These are phyloP conservation scores for Trapa incisa DNA, from an alignment of 345 rosid species.

Conservation along the genomic window DNA sequence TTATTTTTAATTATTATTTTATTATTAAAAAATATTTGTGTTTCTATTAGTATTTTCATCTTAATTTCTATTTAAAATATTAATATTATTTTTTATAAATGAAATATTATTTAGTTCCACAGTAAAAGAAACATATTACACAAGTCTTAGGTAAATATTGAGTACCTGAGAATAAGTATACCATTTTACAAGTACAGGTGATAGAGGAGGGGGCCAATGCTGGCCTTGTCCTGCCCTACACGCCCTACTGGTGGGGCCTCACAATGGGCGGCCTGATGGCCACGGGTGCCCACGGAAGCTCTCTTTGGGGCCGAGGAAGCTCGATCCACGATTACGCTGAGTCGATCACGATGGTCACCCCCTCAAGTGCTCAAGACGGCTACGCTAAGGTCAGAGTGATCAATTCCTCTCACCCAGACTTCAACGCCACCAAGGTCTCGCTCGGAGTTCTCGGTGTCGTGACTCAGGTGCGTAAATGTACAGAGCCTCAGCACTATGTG, in stretches of 20 bases:
- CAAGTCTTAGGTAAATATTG: too few relatives aligned
- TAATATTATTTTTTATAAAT: too few relatives aligned
- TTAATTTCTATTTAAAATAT: too few relatives aligned
- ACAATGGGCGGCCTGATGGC: conserved; percentile 66
- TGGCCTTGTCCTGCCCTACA: conserved; percentile 56
- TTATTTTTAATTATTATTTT: too few relatives aligned
- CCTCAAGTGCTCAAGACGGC: conserved; percentile 32
- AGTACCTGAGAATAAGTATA: too few relatives aligned
- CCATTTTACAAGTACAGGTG: conserved; percentile 4
- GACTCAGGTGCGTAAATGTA: conserved; percentile 34
- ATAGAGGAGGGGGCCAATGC: conserved; percentile 48
- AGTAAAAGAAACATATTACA: too few relatives aligned
- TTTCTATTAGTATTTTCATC: too few relatives aligned
- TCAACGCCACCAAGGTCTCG: conserved; percentile 55
- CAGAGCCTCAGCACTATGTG: too few relatives aligned
- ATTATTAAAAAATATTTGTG: too few relatives aligned
- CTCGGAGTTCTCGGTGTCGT: conserved; percentile 82
- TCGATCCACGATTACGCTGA: conserved; percentile 57
- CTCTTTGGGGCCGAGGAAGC: conserved; percentile 61
- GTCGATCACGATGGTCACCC: conserved; percentile 43
- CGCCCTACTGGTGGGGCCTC: conserved; percentile 92
- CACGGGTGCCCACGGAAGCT: conserved; percentile 82
- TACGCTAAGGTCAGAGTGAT: conserved; percentile 35
- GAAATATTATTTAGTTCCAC: too few relatives aligned
- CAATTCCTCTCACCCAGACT: conserved; percentile 19